Conservation (phyloP, 2,329 filamentous ascomycete species). For the Akanthomyces muscarius region DNA sequence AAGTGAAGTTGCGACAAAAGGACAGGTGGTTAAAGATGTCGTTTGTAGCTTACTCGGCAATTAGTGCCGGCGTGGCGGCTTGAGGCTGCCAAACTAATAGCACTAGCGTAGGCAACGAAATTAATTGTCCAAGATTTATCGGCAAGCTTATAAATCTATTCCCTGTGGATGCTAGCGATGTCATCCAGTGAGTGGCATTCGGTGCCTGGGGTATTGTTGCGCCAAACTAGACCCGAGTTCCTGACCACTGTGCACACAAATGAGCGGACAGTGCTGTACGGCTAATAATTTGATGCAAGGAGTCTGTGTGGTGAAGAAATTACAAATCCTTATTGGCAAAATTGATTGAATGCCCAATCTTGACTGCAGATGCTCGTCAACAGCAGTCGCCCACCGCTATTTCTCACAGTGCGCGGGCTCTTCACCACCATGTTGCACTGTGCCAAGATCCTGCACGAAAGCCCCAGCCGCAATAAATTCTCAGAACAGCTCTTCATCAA, state of each 20-base stretch:
- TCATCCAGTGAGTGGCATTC: background rate
- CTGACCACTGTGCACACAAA: background rate
- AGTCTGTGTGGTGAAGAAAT: background rate
- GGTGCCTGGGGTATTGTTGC: background rate
- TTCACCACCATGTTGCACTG: background rate
- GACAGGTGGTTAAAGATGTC: background rate
- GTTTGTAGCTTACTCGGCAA: background rate
- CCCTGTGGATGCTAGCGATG: background rate
- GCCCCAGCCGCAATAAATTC: background rate
- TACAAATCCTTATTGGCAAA: background rate
- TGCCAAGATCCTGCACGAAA: background rate
- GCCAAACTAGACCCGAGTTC: background rate
- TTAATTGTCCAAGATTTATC: background rate
- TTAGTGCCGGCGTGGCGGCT: background rate
- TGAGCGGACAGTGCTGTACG: no score
- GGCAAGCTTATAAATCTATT: background rate
- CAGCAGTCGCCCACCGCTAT: background rate
- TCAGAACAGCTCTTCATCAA: background rate
- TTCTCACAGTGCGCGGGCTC: background rate
- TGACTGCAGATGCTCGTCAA: background rate
- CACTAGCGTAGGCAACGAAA: background rate
- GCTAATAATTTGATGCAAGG: no score
- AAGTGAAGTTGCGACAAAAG: background rate
- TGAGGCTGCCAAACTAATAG: background rate
- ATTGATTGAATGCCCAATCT: background rate